Conservation (phyloP, 306 rosid genomes). For the Crotalaria pallida region DNA sequence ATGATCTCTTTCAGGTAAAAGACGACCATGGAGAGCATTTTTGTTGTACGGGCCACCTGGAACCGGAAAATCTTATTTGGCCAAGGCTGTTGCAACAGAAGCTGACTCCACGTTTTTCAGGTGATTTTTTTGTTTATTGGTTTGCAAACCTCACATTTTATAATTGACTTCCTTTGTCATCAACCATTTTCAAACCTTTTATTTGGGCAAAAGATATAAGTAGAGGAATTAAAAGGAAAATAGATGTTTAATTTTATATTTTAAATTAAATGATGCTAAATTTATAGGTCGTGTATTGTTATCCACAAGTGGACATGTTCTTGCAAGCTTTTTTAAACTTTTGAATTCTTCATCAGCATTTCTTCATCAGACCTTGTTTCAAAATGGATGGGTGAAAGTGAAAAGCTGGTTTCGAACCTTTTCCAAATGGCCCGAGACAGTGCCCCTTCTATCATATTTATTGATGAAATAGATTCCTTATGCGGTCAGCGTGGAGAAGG, state of each 20-base stretch:
- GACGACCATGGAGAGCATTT: constrained; percentile 96
- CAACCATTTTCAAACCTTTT: background rate
- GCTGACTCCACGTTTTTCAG: constrained; percentile 98
- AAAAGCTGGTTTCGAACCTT: constrained; percentile 90
- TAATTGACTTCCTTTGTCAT: background rate
- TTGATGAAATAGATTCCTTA: constrained; percentile 95
- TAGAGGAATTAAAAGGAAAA: constrained; percentile 1
- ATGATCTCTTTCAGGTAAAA: constrained; percentile 54
- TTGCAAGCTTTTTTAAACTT: constrained; percentile 27
- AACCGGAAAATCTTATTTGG: constrained; percentile 96
- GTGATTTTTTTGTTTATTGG: constrained; percentile 28
- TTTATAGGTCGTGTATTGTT: background rate
- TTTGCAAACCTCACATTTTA: background rate
- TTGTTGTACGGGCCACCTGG: constrained; percentile 97
- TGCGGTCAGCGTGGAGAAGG: constrained; percentile 99
- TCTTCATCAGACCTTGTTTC: constrained; percentile 98
- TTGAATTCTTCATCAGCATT: constrained; percentile 50
- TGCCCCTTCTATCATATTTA: constrained; percentile 90
- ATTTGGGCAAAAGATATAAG: background rate
- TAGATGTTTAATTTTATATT: background rate
- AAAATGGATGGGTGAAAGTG: constrained; percentile 99
- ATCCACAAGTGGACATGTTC: constrained; percentile 31
- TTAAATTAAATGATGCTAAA: background rate
- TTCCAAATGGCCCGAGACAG: constrained; percentile 97
- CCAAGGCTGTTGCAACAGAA: constrained; percentile 99